Conservation (phyloP, 108 stramenopile genomes). For the Craspedostauros australis region DNA sequence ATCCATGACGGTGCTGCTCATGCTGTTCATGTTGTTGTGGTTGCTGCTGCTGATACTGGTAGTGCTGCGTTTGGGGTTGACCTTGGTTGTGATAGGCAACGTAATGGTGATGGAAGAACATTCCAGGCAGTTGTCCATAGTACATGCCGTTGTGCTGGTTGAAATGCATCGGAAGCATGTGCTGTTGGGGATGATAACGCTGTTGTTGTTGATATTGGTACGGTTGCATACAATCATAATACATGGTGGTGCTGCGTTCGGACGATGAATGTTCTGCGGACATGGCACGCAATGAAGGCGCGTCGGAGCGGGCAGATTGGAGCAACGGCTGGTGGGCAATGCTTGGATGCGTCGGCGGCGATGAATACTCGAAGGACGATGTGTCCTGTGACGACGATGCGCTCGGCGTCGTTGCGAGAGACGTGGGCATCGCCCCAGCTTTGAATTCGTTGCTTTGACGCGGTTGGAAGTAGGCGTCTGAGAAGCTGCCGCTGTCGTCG, state of each 20-base stretch:
- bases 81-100: not conserved
- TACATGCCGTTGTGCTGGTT: not conserved
- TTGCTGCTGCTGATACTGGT: not conserved
- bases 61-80: not conserved
- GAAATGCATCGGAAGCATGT: not conserved
- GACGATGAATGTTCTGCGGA: not conserved
- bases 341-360: not conserved
- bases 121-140: not conserved
- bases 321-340: not conserved
- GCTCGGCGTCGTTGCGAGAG: too few species aligned
- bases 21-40: too few species aligned
- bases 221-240: too few species aligned
- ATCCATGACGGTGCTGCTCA: not conserved
- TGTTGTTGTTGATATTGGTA: not conserved
- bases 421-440: too few species aligned
- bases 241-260: not conserved
- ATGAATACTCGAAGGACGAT: not conserved
- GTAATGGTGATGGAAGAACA: not conserved
- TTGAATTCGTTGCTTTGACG: slow-evolving; percentile 13
- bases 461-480: slow-evolving; percentile 29
- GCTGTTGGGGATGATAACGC: not conserved
- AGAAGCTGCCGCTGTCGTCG: slow-evolving; percentile 31
- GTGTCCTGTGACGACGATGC: not conserved
- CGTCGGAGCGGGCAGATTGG: not conserved
- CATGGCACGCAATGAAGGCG: not conserved